phyloP scores from a whole-genome alignment of 108 stramenopile genomes.

The Skeletonema potamos region DNA sequence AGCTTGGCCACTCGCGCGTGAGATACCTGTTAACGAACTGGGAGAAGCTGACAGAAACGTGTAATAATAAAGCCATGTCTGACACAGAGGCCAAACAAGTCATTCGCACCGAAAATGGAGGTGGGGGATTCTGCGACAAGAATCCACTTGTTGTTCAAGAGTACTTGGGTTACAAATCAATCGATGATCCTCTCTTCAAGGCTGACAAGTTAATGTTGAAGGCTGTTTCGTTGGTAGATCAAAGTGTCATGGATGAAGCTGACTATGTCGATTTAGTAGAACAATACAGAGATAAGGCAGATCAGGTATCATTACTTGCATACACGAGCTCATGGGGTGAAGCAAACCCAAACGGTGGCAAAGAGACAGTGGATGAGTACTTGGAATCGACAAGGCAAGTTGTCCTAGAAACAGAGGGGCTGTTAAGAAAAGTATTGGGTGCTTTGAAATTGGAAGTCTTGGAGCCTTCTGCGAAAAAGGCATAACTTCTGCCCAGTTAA shows the following conservation, averaged over 20 bases:
- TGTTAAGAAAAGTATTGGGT: slow-evolving; percentile 55
- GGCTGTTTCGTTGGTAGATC: slow-evolving; percentile 60
- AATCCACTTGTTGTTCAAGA: slow-evolving; percentile 66
- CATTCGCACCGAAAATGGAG: slow-evolving; percentile 74
- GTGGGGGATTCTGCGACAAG: slow-evolving; percentile 66
- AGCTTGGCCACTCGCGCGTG: slow-evolving; percentile 67
- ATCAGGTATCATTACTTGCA: slow-evolving; percentile 59
- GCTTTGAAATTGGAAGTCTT: slow-evolving; percentile 66
- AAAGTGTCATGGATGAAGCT: slow-evolving; percentile 54
- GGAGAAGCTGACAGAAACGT: slow-evolving; percentile 63
- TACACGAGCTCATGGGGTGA: slow-evolving; percentile 66
- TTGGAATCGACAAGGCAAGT: slow-evolving; percentile 66
- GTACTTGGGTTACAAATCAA: slow-evolving; percentile 53
- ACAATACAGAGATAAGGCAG: slow-evolving; percentile 72
- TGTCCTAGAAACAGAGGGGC: slow-evolving; percentile 59
- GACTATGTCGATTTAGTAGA: slow-evolving; percentile 76
- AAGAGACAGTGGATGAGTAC: slow-evolving; percentile 81
- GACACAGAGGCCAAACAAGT: slow-evolving; percentile 64
- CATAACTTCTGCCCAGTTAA: neutral
- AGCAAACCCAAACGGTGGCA: slow-evolving; percentile 77
- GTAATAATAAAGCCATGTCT: slow-evolving; percentile 62
- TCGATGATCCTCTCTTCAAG: slow-evolving; percentile 68
- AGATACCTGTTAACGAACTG: slow-evolving; percentile 67
- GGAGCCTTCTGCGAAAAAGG: slow-evolving; percentile 49
- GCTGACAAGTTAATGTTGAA: slow-evolving; percentile 75